phyloP scores from a whole-genome alignment of 331 rosid genomes.

The Erythrophleum ivorense region DNA sequence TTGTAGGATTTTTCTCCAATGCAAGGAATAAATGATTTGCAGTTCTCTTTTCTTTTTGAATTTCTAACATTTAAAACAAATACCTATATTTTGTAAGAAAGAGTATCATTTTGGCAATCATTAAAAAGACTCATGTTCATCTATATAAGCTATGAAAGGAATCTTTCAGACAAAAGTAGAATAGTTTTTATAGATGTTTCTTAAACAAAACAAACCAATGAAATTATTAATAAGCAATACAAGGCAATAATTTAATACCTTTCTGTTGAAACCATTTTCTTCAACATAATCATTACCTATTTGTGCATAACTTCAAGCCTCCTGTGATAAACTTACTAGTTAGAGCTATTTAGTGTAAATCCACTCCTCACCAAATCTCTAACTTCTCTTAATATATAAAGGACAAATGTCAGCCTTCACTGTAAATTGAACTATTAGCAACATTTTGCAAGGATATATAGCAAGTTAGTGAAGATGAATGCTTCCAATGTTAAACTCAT shows the following conservation, averaged over 20 bases:
- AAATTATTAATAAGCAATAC: too few species aligned
- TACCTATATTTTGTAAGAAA: background rate
- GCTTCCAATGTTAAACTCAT: too few species aligned
- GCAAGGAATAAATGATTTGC: background rate
- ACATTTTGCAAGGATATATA: too few species aligned
- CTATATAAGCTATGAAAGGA: background rate
- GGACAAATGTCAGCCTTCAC: background rate
- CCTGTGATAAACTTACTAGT: background rate
- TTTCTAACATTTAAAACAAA: background rate
- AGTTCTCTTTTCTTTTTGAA: background rate
- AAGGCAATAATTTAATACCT: slow-evolving; percentile 51
- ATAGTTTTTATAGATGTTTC: background rate
- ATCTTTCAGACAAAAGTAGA: background rate
- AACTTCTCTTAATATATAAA: background rate
- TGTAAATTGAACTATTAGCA: too few species aligned
- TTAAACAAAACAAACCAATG: background rate
- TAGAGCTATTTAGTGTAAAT: slow-evolving; percentile 6
- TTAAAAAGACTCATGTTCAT: background rate
- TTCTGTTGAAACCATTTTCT: slow-evolving; percentile 83
- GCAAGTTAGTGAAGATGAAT: too few species aligned
- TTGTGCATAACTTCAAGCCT: background rate
- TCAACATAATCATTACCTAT: slow-evolving; percentile 36
- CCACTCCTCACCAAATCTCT: background rate
- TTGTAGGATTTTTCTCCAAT: background rate
- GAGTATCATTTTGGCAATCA: background rate